A percentile compares a stretch with the other conserved stretches of the same genome.
Evolutionary conservation across 1,284 basidiomycete species (phyloP).

Genomic region (Ceratobasidium sp.): DNA sequence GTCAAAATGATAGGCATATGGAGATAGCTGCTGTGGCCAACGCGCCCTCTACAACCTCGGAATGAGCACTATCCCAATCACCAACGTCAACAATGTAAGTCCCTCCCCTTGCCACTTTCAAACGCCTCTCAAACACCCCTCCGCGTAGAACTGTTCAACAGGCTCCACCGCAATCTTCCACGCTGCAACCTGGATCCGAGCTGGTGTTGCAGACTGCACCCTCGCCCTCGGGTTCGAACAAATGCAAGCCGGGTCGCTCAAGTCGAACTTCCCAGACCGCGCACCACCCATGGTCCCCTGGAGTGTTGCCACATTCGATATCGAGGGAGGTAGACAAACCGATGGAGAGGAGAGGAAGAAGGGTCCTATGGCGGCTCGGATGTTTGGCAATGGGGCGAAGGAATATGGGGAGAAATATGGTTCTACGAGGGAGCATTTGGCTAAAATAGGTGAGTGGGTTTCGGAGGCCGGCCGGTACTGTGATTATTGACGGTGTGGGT

Average conservation of each 20-base stretch:
- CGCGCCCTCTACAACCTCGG: conserved; percentile 88
- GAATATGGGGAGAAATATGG: conserved; percentile 86
- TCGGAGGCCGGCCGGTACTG: neutral
- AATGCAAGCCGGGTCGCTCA: conserved; percentile 84
- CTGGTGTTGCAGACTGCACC: conserved; percentile 79
- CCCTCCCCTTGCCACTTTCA: neutral
- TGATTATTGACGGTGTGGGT: neutral
- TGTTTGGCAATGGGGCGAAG: conserved; percentile 83
- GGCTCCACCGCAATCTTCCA: conserved; percentile 77
- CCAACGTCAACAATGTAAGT: conserved; percentile 81
- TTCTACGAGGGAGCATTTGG: conserved; percentile 75
- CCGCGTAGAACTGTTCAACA: conserved; percentile 74
- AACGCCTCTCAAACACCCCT: conserved; percentile 7
- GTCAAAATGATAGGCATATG: conserved; percentile 63
- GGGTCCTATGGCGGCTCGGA: conserved; percentile 77
- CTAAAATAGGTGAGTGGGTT: conserved; percentile 73
- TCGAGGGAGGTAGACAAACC: conserved; percentile 62
- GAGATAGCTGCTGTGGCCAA: conserved; percentile 86
- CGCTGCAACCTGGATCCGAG: conserved; percentile 76
- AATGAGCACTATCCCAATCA: conserved; percentile 86
- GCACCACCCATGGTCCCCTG: conserved; percentile 69
- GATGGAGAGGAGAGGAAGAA: conserved; percentile 66
- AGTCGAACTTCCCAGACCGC: conserved; percentile 79
- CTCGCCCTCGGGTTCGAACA: conserved; percentile 90
- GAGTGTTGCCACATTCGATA: conserved; percentile 62